phyloP scores from a whole-genome alignment of 495 filamentous ascomycete species.

The Evansstolkia leycettana region DNA sequence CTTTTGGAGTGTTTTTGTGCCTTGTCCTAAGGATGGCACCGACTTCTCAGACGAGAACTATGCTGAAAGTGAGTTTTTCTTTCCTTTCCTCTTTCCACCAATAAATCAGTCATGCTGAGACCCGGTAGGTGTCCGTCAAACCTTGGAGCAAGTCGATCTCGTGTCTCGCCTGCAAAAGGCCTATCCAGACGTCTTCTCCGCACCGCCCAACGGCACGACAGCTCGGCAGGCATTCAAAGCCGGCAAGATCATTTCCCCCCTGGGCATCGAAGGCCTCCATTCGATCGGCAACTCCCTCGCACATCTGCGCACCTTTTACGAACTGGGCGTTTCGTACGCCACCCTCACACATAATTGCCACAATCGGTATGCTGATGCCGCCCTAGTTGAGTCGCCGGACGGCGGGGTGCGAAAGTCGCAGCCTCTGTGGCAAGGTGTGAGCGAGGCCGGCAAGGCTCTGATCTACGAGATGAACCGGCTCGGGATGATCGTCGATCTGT shows the following conservation, averaged over 20 bases:
- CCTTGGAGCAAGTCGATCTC: conserved; percentile 75
- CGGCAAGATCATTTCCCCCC: conserved; percentile 52
- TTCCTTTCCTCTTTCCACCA: background rate
- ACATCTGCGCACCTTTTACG: conserved; percentile 61
- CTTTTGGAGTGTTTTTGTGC: conserved; percentile 85
- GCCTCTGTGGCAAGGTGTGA: conserved; percentile 50
- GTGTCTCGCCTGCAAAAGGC: conserved; percentile 52
- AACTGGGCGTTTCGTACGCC: conserved; percentile 77
- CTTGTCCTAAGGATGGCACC: conserved; percentile 56
- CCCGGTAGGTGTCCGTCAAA: conserved; percentile 49
- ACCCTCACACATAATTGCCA: conserved; percentile 93
- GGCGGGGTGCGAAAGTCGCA: conserved; percentile 33
- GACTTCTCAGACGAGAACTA: conserved; percentile 71
- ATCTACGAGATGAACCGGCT: conserved; percentile 46
- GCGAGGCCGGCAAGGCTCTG: conserved; percentile 50
- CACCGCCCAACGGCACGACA: conserved; percentile 39
- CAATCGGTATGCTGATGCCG: conserved; percentile 80
- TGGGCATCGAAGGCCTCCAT: conserved; percentile 86
- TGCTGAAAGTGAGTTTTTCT: conserved; percentile 35
- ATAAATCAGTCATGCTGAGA: background rate
- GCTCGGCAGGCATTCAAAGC: conserved; percentile 48
- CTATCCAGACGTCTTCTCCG: conserved; percentile 59
- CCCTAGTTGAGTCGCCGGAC: conserved; percentile 40
- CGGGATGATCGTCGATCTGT: conserved; percentile 39
- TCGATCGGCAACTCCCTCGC: conserved; percentile 83